phyloP scores from a whole-genome alignment of 148 eudicot genomes.

The Bassia scoparia region DNA sequence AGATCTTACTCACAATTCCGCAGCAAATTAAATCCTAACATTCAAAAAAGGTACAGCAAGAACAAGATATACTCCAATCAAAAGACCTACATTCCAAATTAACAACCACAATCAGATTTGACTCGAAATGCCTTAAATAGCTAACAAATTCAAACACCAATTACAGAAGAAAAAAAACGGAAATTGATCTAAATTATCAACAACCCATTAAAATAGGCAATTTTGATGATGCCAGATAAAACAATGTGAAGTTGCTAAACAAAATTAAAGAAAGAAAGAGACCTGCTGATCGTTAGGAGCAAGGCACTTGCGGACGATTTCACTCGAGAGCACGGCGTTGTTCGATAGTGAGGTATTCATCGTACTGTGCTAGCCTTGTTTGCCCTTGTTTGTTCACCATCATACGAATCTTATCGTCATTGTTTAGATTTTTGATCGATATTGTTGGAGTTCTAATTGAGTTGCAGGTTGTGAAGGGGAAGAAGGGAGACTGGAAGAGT shows the following conservation, averaged over 20 bases:
- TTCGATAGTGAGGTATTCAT: constrained; percentile 85
- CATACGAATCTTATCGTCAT: constrained; percentile 90
- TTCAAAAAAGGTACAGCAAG: too few species aligned
- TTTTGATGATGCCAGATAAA: not conserved
- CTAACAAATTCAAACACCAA: constrained; percentile 3
- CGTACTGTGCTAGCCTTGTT: constrained; percentile 90
- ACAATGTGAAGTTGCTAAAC: not conserved
- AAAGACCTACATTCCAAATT: not conserved
- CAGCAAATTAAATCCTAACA: too few species aligned
- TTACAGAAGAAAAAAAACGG: not conserved
- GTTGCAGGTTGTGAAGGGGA: too few species aligned
- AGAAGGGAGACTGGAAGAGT: not conserved
- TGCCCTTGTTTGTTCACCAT: constrained; percentile 99
- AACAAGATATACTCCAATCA: too few species aligned
- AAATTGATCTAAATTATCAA: not conserved
- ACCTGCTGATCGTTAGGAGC: constrained; percentile 95
- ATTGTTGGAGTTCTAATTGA: too few species aligned
- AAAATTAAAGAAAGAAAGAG: not conserved
- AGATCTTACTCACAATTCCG: not conserved
- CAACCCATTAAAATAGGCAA: not conserved
- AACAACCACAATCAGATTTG: constrained; percentile 12
- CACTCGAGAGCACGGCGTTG: constrained; percentile 96
- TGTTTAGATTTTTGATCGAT: constrained; percentile 24
- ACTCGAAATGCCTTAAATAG: not conserved
- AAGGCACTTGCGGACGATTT: constrained; percentile 97